phyloP scores from a whole-genome alignment of 495 filamentous ascomycete species.

The Talaromyces stipitatus region DNA sequence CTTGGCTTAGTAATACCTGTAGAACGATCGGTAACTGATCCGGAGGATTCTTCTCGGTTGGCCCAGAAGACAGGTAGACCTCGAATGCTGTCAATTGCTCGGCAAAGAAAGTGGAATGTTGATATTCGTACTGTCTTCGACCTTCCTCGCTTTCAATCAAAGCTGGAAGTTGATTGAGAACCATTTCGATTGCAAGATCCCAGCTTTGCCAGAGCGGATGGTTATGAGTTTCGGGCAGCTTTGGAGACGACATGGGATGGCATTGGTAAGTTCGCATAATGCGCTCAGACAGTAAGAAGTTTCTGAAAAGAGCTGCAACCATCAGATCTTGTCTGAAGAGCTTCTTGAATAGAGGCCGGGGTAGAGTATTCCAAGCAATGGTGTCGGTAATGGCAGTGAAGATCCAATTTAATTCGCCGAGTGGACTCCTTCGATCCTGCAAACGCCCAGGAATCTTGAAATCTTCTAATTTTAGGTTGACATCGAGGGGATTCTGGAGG shows the following conservation, averaged over 20 bases:
- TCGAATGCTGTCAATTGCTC: constrained; percentile 98
- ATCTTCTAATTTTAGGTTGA: constrained; percentile 65
- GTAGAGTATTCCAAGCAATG: constrained; percentile 94
- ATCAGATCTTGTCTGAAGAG: constrained; percentile 98
- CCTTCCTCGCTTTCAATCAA: constrained; percentile 72
- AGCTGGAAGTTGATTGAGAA: constrained; percentile 77
- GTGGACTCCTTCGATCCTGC: constrained; percentile 87
- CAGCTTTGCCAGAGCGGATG: constrained; percentile 96
- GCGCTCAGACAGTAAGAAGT: constrained; percentile 89
- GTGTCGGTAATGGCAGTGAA: constrained; percentile 99
- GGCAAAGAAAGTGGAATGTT: constrained; percentile 91
- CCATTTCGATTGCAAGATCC: constrained; percentile 96
- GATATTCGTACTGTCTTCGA: constrained; percentile 76
- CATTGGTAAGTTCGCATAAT: constrained; percentile 95
- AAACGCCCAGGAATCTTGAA: constrained; percentile 73
- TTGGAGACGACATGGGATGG: constrained; percentile 81
- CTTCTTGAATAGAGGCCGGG: constrained; percentile 85
- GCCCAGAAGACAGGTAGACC: constrained; percentile 86
- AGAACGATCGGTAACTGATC: constrained; percentile 95
- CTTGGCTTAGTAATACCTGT: constrained; percentile 91
- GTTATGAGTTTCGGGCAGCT: constrained; percentile 83
- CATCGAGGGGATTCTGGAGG: constrained; percentile 80
- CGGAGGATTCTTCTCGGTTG: constrained; percentile 74
- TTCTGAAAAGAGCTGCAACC: constrained; percentile 94
- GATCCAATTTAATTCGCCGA: constrained; percentile 98